Percentiles rank a stretch among this genome's conserved stretches.
phyloP scores from a whole-genome alignment of 1,139 yeast species.

The Arxiozyma telluris region DNA sequence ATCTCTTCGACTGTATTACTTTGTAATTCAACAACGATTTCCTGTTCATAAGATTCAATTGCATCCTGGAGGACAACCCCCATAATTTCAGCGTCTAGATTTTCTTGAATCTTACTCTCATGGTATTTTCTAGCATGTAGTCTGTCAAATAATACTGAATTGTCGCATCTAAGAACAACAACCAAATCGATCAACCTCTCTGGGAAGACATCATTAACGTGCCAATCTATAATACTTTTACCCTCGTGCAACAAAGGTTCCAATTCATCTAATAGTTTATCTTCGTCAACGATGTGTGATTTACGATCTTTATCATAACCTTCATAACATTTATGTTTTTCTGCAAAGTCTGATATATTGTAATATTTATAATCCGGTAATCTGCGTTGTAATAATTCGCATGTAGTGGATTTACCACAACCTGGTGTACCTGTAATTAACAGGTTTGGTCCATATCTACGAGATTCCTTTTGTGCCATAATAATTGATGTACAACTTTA shows the following conservation, averaged over 20 bases:
- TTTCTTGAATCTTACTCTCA: slow-evolving; percentile 76
- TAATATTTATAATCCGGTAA: slow-evolving; percentile 47
- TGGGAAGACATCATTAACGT: slow-evolving; percentile 91
- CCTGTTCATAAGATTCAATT: slow-evolving; percentile 64
- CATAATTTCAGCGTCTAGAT: slow-evolving; percentile 95
- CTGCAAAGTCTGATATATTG: slow-evolving; percentile 75
- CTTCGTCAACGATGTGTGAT: slow-evolving; percentile 87
- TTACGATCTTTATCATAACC: slow-evolving; percentile 82
- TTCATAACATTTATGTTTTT: slow-evolving; percentile 64
- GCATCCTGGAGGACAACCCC: slow-evolving; percentile 86
- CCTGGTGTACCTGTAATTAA: slow-evolving; percentile 97
- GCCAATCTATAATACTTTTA: slow-evolving; percentile 92
- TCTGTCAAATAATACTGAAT: slow-evolving; percentile 63
- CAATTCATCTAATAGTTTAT: slow-evolving; percentile 67
- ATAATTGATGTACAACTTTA: neutral
- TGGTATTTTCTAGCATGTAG: slow-evolving; percentile 65
- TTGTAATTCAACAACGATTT: slow-evolving; percentile 69
- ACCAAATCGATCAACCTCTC: slow-evolving; percentile 87
- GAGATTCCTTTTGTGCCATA: slow-evolving; percentile 8
- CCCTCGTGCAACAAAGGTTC: slow-evolving; percentile 76
- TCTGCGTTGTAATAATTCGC: slow-evolving; percentile 50
- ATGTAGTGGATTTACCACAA: slow-evolving; percentile 88
- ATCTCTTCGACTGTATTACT: slow-evolving; percentile 69
- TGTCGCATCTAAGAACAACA: slow-evolving; percentile 76
- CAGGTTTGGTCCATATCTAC: slow-evolving; percentile 52